These are phyloP conservation scores for Paramecium sexaurelia DNA, from an alignment of 73 alveolate genomes.

Conservation along the genomic window DNA sequence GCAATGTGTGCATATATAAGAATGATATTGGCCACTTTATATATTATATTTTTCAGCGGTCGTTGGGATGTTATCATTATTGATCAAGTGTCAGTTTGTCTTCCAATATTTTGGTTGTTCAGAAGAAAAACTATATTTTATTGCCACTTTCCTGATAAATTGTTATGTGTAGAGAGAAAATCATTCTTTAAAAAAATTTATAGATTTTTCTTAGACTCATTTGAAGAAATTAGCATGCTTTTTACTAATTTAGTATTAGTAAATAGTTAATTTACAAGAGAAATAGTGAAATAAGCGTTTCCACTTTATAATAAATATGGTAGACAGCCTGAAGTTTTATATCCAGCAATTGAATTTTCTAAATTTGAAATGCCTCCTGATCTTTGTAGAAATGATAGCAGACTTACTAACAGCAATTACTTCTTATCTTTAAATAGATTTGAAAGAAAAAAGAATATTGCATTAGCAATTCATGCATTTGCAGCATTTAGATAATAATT, in stretches of 20 bases:
- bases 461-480: slow-evolving; percentile 91
- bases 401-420: slow-evolving; percentile 31
- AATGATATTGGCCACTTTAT: slow-evolving; percentile 91
- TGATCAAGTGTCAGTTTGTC: slow-evolving; percentile 95
- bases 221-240: slow-evolving; percentile 81
- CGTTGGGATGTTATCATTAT: slow-evolving; percentile 88
- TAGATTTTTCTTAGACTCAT: slow-evolving; percentile 83
- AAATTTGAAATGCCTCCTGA: slow-evolving; percentile 26
- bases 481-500: slow-evolving; percentile 81
- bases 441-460: slow-evolving; percentile 97
- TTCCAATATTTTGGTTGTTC: slow-evolving; percentile 86
- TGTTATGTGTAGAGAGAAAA: slow-evolving; percentile 89
- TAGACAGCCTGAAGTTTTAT: slow-evolving; percentile 77
- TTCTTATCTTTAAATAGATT: slow-evolving; percentile 92
- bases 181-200: slow-evolving; percentile 84
- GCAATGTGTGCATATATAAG: slow-evolving; percentile 96
- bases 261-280: slow-evolving; percentile 81
- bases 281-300: slow-evolving; percentile 71
- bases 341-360: slow-evolving; percentile 80
- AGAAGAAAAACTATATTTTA: slow-evolving; percentile 90
- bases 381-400: slow-evolving; percentile 2
- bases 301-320: slow-evolving; percentile 63
- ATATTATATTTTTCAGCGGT: slow-evolving; percentile 91
- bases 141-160: slow-evolving; percentile 98
- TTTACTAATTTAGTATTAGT: slow-evolving; percentile 79